These are phyloP conservation scores for Neostapfia colusana DNA, from an alignment of 176 grass and related monocot species.

Conservation along the genomic window DNA sequence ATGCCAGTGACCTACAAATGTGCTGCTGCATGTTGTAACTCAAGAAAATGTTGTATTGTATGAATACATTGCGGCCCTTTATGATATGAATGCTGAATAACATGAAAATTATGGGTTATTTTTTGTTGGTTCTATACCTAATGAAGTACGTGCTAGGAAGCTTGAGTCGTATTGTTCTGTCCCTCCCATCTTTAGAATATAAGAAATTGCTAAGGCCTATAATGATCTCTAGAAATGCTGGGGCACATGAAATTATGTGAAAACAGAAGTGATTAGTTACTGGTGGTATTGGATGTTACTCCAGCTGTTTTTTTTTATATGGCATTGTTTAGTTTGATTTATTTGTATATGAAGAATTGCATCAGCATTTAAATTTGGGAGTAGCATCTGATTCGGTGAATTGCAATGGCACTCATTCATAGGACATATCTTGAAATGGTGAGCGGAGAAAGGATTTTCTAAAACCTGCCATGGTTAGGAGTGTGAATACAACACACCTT, in stretches of 20 bases:
- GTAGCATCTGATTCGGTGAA: not conserved
- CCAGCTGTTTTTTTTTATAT: not conserved
- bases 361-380: not conserved
- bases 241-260: not conserved
- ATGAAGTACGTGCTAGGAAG: not conserved
- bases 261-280: not conserved
- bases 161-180: not conserved
- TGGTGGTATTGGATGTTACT: not conserved
- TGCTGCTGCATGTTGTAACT: conserved; percentile 50
- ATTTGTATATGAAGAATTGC: not conserved
- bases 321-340: not conserved
- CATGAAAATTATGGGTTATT: conserved; percentile 18
- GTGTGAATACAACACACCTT: not conserved
- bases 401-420: not conserved
- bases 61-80: conserved; percentile 15
- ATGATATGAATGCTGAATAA: conserved; percentile 36
- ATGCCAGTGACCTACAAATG: conserved; percentile 22
- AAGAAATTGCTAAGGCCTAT: not conserved
- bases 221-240: not conserved
- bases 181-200: not conserved
- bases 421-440: not conserved
- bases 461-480: not conserved
- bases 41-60: conserved; percentile 44
- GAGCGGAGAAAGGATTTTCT: not conserved
- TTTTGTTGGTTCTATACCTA: not conserved